Evolutionary conservation across 768 basidiomycete species (phyloP), one percentile per base, ranked within the genome.

Genomic region (Suillus clintonianus): DNA sequence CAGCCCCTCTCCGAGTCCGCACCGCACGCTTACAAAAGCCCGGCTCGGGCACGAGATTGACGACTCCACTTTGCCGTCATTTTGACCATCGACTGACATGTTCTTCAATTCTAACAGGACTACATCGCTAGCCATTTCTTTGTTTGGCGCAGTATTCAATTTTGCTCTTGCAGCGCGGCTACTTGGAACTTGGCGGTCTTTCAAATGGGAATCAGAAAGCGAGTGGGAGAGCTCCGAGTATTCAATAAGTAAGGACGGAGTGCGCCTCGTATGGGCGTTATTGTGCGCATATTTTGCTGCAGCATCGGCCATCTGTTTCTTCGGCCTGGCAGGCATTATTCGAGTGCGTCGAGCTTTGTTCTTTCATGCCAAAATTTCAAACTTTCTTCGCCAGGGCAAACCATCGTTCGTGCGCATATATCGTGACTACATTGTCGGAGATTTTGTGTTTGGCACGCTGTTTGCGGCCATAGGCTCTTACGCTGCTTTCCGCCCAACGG

Each of bases 381-480:
- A 10, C 62, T 36, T 30, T 27, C 17, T 22, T n/a, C 3, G 14
- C 13, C 67, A 93, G 91, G 83, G 80, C 70, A 84, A 85, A 65
- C 80, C 87, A 5, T 77, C 85, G 1, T 85, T 87, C 66, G 85
- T 94, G 58, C 89, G 89, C 61, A 87, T 94, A 68, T 94, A 92
- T 78, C 87, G 91, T 65, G 91, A 91, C 78, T 92, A 89, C 67
- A 86, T 90, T 62, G 86, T 91, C 66, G 91, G 89, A 59, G 91
- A 93, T 76, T 87, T 93, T 70, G 82, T 83, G 4, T 89, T 91
- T 76, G 85, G 86, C 73, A 81, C 86, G 7, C 78, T 90, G 61
- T 82, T 84, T 47, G 83, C 89, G 13, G 71, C 82, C 17, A 61
- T 87, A 39, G 82, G 83, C 58, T 84, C 85, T 8, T 89, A 89